These are phyloP conservation scores for Cyclotella cryptica DNA, from an alignment of 108 stramenopile genomes.

Conservation along the genomic window DNA sequence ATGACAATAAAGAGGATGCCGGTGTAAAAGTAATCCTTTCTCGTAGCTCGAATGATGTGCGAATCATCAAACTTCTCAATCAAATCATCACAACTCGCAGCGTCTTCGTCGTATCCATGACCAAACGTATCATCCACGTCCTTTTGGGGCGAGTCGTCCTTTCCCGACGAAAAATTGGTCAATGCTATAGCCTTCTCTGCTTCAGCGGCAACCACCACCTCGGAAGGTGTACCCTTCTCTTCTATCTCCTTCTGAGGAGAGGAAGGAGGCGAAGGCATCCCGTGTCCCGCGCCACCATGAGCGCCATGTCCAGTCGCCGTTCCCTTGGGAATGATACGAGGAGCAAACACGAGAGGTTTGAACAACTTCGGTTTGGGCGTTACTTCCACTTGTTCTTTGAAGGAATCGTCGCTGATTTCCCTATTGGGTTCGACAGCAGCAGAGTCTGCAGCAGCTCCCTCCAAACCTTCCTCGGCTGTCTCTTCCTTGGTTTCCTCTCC, in stretches of 20 bases:
- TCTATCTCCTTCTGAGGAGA: slow-evolving; percentile 21
- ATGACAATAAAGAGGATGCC: slow-evolving; percentile 48
- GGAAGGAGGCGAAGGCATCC: slow-evolving; percentile 13
- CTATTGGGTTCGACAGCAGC: neutral
- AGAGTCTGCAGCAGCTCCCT: neutral
- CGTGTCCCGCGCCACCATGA: slow-evolving; percentile 26
- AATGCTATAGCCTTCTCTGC: slow-evolving; percentile 10
- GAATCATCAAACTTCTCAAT: slow-evolving; percentile 32
- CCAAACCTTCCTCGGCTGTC: slow-evolving; percentile 16
- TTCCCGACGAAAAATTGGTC: no score
- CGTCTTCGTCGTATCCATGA: slow-evolving; percentile 7
- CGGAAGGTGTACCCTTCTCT: slow-evolving; percentile 17
- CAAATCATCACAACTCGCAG: slow-evolving; percentile 6
- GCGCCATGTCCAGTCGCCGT: slow-evolving; percentile 20
- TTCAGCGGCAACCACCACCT: neutral
- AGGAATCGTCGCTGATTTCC: slow-evolving; percentile 3
- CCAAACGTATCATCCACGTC: slow-evolving; percentile 7
- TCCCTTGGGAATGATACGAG: slow-evolving; percentile 21
- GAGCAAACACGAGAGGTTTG: slow-evolving; percentile 56
- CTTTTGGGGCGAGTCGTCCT: neutral
- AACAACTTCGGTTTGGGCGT: slow-evolving; percentile 40
- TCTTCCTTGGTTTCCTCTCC: slow-evolving; percentile 48
- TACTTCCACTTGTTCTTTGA: slow-evolving; percentile 2
- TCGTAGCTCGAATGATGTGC: slow-evolving; percentile 60
- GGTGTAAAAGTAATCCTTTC: slow-evolving; percentile 55